Conservation (phyloP, 345 rosid species). For the Eucalyptus pauciflora region DNA sequence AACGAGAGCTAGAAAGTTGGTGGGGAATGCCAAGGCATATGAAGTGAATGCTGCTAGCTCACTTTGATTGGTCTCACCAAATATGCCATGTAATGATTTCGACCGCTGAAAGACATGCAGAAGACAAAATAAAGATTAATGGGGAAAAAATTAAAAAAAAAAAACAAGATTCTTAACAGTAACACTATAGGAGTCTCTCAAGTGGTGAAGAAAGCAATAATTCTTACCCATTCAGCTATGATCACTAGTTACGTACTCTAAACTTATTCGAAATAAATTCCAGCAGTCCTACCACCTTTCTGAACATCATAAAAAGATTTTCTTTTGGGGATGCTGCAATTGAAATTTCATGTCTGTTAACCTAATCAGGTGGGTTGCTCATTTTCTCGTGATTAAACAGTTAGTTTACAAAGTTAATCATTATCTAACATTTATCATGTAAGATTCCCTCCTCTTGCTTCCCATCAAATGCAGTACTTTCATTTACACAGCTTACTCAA, state of each 20-base stretch:
- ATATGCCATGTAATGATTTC: slow-evolving; percentile 29
- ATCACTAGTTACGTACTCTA: neutral
- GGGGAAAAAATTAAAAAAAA: neutral
- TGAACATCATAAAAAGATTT: neutral
- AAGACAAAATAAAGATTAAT: neutral
- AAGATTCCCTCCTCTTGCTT: neutral
- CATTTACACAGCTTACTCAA: neutral
- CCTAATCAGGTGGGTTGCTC: neutral
- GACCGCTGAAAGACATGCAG: slow-evolving; percentile 42
- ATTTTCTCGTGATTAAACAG: neutral
- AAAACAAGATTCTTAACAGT: neutral
- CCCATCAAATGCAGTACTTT: neutral
- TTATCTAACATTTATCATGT: neutral
- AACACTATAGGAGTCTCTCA: neutral
- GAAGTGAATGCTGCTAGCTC: slow-evolving; percentile 93
- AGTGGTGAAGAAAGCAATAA: neutral
- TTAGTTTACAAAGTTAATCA: neutral
- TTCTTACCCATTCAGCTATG: neutral
- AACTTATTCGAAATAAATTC: neutral
- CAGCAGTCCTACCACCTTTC: neutral
- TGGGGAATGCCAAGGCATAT: slow-evolving; percentile 92
- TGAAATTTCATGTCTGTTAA: neutral
- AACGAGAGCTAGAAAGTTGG: slow-evolving; percentile 73
- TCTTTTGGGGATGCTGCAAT: neutral
- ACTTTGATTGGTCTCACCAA: slow-evolving; percentile 86